Evolutionary conservation across 805 yeast species (phyloP).

Genomic region (Kazachstania africana): DNA sequence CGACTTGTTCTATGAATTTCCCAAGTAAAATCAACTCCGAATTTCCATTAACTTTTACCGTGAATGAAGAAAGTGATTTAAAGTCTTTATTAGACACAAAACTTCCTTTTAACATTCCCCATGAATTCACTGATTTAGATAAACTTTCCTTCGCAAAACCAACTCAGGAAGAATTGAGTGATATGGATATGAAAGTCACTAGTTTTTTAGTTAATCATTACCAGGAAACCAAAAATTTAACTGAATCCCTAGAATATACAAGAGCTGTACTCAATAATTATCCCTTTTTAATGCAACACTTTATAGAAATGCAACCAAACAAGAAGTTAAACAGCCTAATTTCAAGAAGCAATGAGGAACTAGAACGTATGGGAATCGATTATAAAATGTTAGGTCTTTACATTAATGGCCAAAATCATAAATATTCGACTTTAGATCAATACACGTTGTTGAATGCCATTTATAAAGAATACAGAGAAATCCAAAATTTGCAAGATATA

Average conservation of each 20-base stretch:
- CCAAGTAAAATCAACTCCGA: slow-evolving; percentile 1
- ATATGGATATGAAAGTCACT: slow-evolving; percentile 59
- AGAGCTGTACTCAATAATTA: slow-evolving; percentile 31
- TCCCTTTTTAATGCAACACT: slow-evolving; percentile 21
- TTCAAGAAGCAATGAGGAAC: slow-evolving; percentile 7
- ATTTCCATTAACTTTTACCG: slow-evolving; percentile 22
- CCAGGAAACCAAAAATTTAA: slow-evolving; percentile 20
- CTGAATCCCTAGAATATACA: slow-evolving; percentile 25
- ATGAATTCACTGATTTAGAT: slow-evolving; percentile 36
- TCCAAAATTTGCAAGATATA: slow-evolving; percentile 6
- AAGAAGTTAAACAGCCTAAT: slow-evolving; percentile 4
- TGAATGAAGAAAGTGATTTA: slow-evolving; percentile 22
- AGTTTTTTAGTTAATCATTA: slow-evolving; percentile 36
- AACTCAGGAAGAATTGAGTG: slow-evolving; percentile 16
- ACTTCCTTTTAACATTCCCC: slow-evolving; percentile 6
- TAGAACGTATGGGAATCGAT: slow-evolving; percentile 18
- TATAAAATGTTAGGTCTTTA: slow-evolving; percentile 23
- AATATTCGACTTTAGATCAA: slow-evolving; percentile 14
- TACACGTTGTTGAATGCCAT: slow-evolving; percentile 13
- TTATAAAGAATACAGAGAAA: slow-evolving; percentile 9
- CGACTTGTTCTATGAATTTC: slow-evolving; percentile 28
- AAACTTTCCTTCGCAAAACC: slow-evolving; percentile 16
- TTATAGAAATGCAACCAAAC: slow-evolving; percentile 6
- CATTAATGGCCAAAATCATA: slow-evolving; percentile 23
- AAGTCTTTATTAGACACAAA: slow-evolving; percentile 20